phyloP scores from a whole-genome alignment of 2,329 filamentous ascomycete genomes.

The Acarospora socialis region DNA sequence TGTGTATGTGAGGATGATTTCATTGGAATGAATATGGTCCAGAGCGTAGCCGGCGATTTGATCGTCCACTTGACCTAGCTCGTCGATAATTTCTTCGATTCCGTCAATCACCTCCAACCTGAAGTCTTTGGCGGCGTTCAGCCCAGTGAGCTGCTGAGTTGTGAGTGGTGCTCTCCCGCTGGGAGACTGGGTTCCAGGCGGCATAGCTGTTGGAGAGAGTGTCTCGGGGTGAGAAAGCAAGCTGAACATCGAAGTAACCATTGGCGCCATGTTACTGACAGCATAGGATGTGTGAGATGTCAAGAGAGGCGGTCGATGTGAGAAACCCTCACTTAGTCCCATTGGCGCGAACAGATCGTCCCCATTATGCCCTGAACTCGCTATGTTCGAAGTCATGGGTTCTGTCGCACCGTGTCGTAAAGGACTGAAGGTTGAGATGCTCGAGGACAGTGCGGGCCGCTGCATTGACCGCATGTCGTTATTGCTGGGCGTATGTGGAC shows the following conservation, averaged over 20 bases:
- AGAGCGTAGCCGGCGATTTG: slow-evolving; percentile 81
- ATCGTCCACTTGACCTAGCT: slow-evolving; percentile 82
- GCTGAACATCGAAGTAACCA: slow-evolving; percentile 68
- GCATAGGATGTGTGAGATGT: slow-evolving; percentile 51
- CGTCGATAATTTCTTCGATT: slow-evolving; percentile 90
- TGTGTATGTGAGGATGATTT: slow-evolving; percentile 80
- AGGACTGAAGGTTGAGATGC: slow-evolving; percentile 33
- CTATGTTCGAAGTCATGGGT: slow-evolving; percentile 7
- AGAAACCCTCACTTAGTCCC: slow-evolving; percentile 10
- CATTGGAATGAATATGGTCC: slow-evolving; percentile 84
- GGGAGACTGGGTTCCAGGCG: slow-evolving; percentile 38
- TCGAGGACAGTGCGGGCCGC: slow-evolving; percentile 25
- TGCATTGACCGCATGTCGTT: slow-evolving; percentile 20
- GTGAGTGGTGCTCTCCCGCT: slow-evolving; percentile 23
- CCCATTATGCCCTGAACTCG: too few species aligned
- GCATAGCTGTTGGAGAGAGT: slow-evolving; percentile 32
- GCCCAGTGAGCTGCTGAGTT: slow-evolving; percentile 18
- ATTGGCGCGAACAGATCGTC: too few species aligned
- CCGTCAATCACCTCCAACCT: slow-evolving; percentile 85
- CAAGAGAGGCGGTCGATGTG: slow-evolving; percentile 45
- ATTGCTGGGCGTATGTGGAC: slow-evolving; percentile 27
- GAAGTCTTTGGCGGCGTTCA: slow-evolving; percentile 44
- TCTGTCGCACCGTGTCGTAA: slow-evolving; percentile 29
- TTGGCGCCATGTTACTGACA: slow-evolving; percentile 35
- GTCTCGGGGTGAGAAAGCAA: slow-evolving; percentile 56